Evolutionary conservation across 2,329 filamentous ascomycete genomes (phyloP), one percentile per base, ranked within the genome.

Genomic region (Polychaeton citri): DNA sequence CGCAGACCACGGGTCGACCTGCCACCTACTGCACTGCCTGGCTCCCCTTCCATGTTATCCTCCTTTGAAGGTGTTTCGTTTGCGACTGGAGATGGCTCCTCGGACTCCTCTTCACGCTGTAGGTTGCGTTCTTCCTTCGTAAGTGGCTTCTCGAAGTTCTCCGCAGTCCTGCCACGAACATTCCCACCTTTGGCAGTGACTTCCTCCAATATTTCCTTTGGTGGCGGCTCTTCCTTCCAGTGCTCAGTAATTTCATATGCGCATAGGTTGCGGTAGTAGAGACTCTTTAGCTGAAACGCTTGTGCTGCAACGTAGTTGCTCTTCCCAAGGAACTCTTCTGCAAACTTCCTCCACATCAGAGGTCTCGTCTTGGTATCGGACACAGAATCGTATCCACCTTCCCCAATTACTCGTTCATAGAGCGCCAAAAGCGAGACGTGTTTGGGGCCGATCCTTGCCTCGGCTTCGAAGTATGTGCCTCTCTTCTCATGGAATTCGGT

Each of bases 121-220:
- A 68, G 44, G 21, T 55, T 61, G 37, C 65, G 62, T 2, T 63
- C 52, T 40, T 68, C 64, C 38, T 63, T 57, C 58, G 50, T 65
- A 49, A 59, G 66, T 62, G 63, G 57, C 32, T 49, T 62, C 55
- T 53, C 65, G 57, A 75, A 92, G 59, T 85, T 90, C 48, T 88
- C 83, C 13, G 81, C 53, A 0, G 83, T 92, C 35, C 86, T 74
- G 8, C 71, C 80, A 49, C 90, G 66, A n/a, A 94, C 67, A 21
- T 78, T 72, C 13, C 81, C 83, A 34, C 85, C 83, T 57, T 87
- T 90, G 6, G 85, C 86, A 6, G 84, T 71, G 19, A 72, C 56
- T 39, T 86, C 77, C 58, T 94, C 86, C 21, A 94, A 66, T 33
- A 93, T 92, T 49, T 92, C 83, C 48, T 81, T 85, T 5, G 85